phyloP scores from a whole-genome alignment of 371 early-diverging fungal species.

The Mortierella sp. region DNA sequence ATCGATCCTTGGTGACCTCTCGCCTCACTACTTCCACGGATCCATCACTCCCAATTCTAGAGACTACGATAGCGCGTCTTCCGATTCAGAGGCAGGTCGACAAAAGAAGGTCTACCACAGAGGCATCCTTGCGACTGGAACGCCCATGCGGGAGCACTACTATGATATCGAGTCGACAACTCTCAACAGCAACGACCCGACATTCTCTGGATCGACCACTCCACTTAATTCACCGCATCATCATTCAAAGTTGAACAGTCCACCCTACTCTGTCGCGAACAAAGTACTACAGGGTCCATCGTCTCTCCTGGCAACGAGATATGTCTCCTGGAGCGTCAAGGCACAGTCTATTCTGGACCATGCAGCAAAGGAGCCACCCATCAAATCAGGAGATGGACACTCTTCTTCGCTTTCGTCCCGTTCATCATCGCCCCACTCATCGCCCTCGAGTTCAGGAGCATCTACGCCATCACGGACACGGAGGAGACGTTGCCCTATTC shows the following conservation, averaged over 20 bases:
- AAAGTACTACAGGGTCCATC: constrained; percentile 53
- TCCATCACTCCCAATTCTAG: constrained; percentile 48
- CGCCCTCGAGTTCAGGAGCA: constrained; percentile 46
- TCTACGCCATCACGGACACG: constrained; percentile 49
- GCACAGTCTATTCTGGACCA: constrained; percentile 56
- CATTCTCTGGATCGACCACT: constrained; percentile 56
- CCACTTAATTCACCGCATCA: constrained; percentile 42
- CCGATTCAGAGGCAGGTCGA: constrained; percentile 50
- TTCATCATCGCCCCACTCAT: constrained; percentile 40
- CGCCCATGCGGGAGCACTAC: constrained; percentile 42
- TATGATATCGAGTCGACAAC: constrained; percentile 57
- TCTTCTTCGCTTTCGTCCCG: constrained; percentile 35
- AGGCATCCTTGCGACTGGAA: constrained; percentile 48
- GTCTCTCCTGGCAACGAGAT: constrained; percentile 38
- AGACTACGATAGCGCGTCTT: constrained; percentile 57
- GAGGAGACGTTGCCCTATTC: constrained; percentile 48
- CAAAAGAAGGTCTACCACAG: constrained; percentile 37
- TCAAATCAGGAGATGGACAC: constrained; percentile 28
- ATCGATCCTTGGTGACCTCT: constrained; percentile 53
- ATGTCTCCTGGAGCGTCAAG: constrained; percentile 57
- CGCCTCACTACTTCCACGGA: constrained; percentile 54
- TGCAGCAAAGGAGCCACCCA: constrained; percentile 16
- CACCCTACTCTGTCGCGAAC: constrained; percentile 37
- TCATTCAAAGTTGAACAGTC: constrained; percentile 7
- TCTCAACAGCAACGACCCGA: constrained; percentile 49